Evolutionary conservation across 148 eudicot genomes (phyloP).

Genomic region (Cornus kousa): DNA sequence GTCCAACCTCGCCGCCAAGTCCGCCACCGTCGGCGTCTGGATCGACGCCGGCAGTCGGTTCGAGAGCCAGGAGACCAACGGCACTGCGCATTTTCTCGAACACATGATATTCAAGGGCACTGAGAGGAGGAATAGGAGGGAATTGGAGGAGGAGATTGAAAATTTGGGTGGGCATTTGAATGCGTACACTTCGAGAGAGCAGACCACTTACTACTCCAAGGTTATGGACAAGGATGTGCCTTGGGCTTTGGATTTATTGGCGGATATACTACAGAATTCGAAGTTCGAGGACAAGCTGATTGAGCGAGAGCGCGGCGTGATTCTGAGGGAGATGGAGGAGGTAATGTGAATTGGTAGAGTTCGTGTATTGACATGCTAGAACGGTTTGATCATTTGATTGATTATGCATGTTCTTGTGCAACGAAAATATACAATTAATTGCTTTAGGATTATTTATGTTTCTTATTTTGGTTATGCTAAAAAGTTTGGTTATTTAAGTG

Average conservation of each 20-base stretch:
- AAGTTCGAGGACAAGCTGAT: constrained; percentile 58
- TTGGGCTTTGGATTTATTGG: constrained; percentile 60
- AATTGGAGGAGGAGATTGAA: constrained; percentile 83
- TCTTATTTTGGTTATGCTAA: too few relatives aligned
- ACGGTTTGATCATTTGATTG: too few relatives aligned
- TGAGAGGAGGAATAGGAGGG: constrained; percentile 38
- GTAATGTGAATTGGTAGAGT: constrained; percentile 16
- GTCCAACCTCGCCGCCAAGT: constrained; percentile 39
- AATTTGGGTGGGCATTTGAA: constrained; percentile 90
- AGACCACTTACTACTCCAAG: constrained; percentile 82
- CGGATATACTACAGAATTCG: constrained; percentile 92
- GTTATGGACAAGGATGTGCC: constrained; percentile 66
- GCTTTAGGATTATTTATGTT: too few relatives aligned
- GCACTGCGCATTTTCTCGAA: constrained; percentile 77
- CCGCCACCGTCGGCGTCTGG: constrained; percentile 93
- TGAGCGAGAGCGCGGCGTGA: constrained; percentile 70
- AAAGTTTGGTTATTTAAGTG: too few relatives aligned
- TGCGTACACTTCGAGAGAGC: constrained; percentile 87
- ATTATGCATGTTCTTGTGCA: too few relatives aligned
- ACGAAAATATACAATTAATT: too few relatives aligned
- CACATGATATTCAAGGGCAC: constrained; percentile 89
- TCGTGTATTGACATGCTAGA: too few relatives aligned
- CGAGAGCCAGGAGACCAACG: constrained; percentile 63
- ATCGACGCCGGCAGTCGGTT: constrained; percentile 80
- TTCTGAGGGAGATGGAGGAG: constrained; percentile 94